Evolutionary conservation across 2,329 filamentous ascomycete species (phyloP).

Genomic region (Aquanectria penicillioides): DNA sequence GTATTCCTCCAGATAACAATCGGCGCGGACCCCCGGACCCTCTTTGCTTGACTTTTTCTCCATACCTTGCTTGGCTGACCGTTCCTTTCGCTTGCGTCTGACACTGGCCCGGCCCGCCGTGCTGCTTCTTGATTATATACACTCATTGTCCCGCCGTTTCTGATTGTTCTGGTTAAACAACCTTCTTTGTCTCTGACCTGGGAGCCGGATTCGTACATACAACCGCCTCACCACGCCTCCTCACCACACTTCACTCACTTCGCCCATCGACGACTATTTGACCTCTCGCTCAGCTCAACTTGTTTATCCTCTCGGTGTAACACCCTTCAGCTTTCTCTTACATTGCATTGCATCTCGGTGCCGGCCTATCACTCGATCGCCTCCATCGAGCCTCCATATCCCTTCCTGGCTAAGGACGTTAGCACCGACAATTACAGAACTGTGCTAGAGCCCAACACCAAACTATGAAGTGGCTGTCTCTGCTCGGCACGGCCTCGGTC

Average conservation of each 20-base stretch:
- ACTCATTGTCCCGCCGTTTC: neutral
- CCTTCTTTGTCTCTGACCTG: neutral
- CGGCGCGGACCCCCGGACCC: slow-evolving; percentile 2
- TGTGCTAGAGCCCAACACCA: neutral
- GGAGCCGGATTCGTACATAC: neutral
- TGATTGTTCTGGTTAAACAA: neutral
- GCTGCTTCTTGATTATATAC: slow-evolving; percentile 10
- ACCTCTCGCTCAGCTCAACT: neutral
- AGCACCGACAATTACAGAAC: neutral
- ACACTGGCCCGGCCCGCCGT: slow-evolving; percentile 1
- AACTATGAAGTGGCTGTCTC: slow-evolving; percentile 20
- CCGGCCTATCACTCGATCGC: neutral
- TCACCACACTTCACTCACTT: neutral
- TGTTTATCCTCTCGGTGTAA: neutral
- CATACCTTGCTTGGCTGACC: slow-evolving; percentile 10
- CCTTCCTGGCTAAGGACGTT: neutral
- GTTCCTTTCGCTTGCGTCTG: slow-evolving; percentile 3
- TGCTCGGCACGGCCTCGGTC: slow-evolving; percentile 11
- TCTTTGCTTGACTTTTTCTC: slow-evolving; percentile 15
- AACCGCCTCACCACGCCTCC: neutral
- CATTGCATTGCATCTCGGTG: neutral
- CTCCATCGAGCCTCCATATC: neutral
- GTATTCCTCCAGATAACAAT: slow-evolving; percentile 13
- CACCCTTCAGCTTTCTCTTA: neutral
- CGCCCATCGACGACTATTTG: neutral